These are phyloP conservation scores for Claviceps pazoutovae DNA, from an alignment of 2,329 filamentous ascomycete species.

Conservation along the genomic window DNA sequence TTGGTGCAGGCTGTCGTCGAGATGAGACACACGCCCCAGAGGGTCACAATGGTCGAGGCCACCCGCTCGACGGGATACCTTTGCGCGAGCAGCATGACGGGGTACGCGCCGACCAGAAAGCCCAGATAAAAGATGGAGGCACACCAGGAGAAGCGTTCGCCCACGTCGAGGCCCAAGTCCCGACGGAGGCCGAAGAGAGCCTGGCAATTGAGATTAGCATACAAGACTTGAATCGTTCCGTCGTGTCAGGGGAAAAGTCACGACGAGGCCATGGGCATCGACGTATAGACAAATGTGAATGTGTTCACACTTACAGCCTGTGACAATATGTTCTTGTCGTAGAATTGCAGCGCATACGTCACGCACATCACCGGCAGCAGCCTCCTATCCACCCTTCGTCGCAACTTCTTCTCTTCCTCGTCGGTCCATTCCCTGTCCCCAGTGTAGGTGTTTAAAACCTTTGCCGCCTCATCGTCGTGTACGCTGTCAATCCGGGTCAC, in stretches of 20 bases:
- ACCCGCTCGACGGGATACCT: slow-evolving; percentile 17
- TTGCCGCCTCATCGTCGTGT: not conserved
- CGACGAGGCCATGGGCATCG: too few species aligned
- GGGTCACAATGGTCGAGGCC: slow-evolving; percentile 10
- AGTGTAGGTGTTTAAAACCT: not conserved
- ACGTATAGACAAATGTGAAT: not conserved
- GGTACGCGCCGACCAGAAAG: slow-evolving; percentile 24
- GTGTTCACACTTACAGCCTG: slow-evolving; percentile 2
- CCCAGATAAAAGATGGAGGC: slow-evolving; percentile 34
- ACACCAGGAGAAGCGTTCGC: slow-evolving; percentile 4
- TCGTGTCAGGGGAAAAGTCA: too few species aligned
- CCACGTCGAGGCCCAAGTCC: slow-evolving; percentile 3
- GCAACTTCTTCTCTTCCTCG: not conserved
- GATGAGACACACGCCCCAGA: slow-evolving; percentile 23
- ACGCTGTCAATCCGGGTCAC: not conserved
- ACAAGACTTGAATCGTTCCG: too few species aligned
- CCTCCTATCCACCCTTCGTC: slow-evolving; percentile 21
- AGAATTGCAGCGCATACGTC: slow-evolving; percentile 7
- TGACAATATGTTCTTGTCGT: slow-evolving; percentile 8
- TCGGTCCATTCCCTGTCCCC: not conserved
- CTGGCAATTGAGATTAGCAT: not conserved
- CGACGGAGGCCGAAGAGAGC: slow-evolving; percentile 4
- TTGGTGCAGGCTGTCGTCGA: slow-evolving; percentile 21
- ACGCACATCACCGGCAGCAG: slow-evolving; percentile 6
- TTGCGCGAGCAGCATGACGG: slow-evolving; percentile 18